These are phyloP conservation scores for Pelargonium cotyledonis DNA, from an alignment of 441 rosid genomes.

Conservation along the genomic window DNA sequence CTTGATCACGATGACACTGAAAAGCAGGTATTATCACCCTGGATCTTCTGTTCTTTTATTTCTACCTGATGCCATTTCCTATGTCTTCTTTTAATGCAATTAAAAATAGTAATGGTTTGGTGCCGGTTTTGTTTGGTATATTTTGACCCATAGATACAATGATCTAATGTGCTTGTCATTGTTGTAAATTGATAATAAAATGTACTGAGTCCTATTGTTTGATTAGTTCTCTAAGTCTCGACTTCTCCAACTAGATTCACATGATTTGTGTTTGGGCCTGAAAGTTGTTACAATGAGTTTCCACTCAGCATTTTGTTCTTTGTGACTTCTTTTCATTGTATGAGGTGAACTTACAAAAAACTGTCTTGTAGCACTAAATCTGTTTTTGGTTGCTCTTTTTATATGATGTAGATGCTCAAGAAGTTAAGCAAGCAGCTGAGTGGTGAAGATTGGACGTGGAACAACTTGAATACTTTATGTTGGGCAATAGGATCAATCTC, in stretches of 20 bases:
- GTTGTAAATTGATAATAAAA: not conserved
- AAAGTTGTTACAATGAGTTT: too few relatives aligned
- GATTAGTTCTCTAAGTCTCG: not conserved
- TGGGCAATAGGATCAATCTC: conserved; percentile 99
- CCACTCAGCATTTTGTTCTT: too few relatives aligned
- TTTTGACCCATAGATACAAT: not conserved
- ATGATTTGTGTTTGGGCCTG: not conserved
- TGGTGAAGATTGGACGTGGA: conserved; percentile 99
- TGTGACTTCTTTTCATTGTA: not conserved
- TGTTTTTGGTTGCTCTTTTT: conserved; percentile 13
- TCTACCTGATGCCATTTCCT: not conserved
- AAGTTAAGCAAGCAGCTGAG: conserved; percentile 91
- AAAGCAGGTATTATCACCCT: conserved; percentile 60
- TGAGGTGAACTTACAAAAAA: too few relatives aligned
- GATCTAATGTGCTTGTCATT: not conserved
- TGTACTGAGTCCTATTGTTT: not conserved
- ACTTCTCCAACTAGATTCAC: not conserved
- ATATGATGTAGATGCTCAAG: conserved; percentile 65
- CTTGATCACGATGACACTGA: conserved; percentile 99
- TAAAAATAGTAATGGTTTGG: not conserved
- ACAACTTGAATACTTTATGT: conserved; percentile 90
- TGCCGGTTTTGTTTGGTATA: not conserved
- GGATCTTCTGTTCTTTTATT: not conserved
- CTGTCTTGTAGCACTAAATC: not conserved
- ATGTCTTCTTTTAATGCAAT: not conserved